Evolutionary conservation across 805 yeast species (phyloP), one percentile per base, ranked within the genome.

Genomic region (Kuraishia capsulata): DNA sequence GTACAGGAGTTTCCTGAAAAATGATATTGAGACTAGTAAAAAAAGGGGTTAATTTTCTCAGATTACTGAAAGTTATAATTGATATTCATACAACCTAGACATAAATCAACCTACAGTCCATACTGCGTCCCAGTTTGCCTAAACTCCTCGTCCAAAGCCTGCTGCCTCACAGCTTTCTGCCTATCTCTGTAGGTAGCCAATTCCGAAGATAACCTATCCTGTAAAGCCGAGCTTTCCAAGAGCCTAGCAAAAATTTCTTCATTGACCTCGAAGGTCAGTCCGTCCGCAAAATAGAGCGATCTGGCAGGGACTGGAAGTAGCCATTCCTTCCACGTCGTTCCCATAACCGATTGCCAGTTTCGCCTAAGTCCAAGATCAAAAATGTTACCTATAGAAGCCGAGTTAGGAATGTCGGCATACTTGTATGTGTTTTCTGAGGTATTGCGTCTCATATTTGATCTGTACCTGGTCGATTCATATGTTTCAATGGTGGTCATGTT

Each of bases 401-500:
- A 57, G 34, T 51, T 60, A 28, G 67, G 80, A 51, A 64, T 57
- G 37, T 53, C 57, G 6, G 70, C 54, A 49, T 64, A 67, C 17
- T 64, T 53, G 46, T 58, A 63, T 14, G 56, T 48, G 20, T 50
- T 42, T 23, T 53, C 59, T 40, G 62, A 63, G 31, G 67, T 38
- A 5, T 60, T 46, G 8, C 31, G 17, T 29, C 55, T 53, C 20
- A 61, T 44, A 35, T 66, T 70, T 30, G 64, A 57, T 39, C 67
- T 55, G 44, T 66, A 67, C 47, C 81, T 64, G 35, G 69, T 65
- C 24, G 53, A 50, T 30, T 79, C 85, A 50, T 74, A 78, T 42
- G 78, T 64, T 59, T 92, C 98, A 20, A 90, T 69, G 0, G 97
- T 90, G 3, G 97, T 89, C 42, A 65, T 61, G 60, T 90, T 90